Evolutionary conservation across 139 green algal genomes (phyloP), one percentile per base, ranked within the genome.

Genomic region (Chlamydomonas eustigma): DNA sequence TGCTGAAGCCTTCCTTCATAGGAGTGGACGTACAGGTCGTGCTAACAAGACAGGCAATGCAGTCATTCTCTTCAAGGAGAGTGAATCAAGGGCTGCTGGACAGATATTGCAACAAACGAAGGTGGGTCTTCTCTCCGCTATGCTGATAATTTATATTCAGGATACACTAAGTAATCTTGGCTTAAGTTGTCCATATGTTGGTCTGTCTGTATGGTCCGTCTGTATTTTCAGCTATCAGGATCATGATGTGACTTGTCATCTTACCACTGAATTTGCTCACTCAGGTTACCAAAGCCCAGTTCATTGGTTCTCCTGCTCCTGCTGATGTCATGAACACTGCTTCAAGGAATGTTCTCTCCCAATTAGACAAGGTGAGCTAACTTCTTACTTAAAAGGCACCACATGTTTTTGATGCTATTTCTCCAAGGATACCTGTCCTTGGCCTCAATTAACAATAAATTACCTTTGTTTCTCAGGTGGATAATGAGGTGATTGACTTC

Each of bases 1-100:
- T 64, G 85, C 82, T 0, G 96, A 99, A 88, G 94, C 87, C n/a
- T 98, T 98, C 83, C 91, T 98, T 77, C 94, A 98, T 80, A 81
- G 94, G 32, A 92, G 81, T n/a, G 95, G 95, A 44, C 90, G 85
- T 78, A 95, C 94, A 2, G 95, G 94, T 2, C 87, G 95, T 18
- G 95, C 95, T 2, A 88, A 86, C 72, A 88, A 83, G 73, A 92
- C 84, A 4, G 96, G 96, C 58, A 92, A 83, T 0, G 86, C 95
- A 36, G 92, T 99, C 65, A 90, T 94, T 25, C 90, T 99, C 89
- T 69, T 95, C 70, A 71, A 75, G 37, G 36, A 64, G 38, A 5
- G 66, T 8, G 92, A 96, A 75, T 50, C 63, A 5, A 70, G 82
- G 51, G 73, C 70, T 24, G 80, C 97, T 36, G 88, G 87, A 8